These are phyloP conservation scores for Didymosphaeria variabile DNA, from an alignment of 2,329 filamentous ascomycete species.

Conservation along the genomic window DNA sequence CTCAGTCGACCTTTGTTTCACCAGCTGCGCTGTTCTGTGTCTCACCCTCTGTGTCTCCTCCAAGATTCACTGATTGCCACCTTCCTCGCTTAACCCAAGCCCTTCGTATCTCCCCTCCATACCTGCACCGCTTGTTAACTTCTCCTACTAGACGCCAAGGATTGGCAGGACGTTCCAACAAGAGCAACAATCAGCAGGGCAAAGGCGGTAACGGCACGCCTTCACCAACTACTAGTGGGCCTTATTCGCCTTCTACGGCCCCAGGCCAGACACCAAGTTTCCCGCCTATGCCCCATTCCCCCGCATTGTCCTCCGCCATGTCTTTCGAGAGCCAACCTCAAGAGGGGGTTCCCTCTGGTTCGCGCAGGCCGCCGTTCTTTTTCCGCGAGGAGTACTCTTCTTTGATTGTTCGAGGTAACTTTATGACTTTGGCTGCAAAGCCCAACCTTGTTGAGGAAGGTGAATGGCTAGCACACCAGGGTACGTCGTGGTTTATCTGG, in stretches of 20 bases:
- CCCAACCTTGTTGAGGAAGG: slow-evolving; percentile 93
- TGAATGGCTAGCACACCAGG: slow-evolving; percentile 95
- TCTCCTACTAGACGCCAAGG: slow-evolving; percentile 49
- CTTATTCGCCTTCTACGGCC: slow-evolving; percentile 47
- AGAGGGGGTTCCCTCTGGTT: slow-evolving; percentile 55
- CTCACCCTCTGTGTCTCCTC: slow-evolving; percentile 25
- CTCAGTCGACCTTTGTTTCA: slow-evolving; percentile 41
- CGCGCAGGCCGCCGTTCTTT: slow-evolving; percentile 76
- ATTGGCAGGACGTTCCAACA: slow-evolving; percentile 54
- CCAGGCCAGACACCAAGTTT: slow-evolving; percentile 42
- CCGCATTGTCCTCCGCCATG: slow-evolving; percentile 58
- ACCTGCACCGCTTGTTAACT: slow-evolving; percentile 28
- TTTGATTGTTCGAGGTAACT: slow-evolving; percentile 96
- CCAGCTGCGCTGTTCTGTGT: slow-evolving; percentile 29
- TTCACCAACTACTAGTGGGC: slow-evolving; percentile 42
- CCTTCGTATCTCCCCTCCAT: slow-evolving; percentile 6
- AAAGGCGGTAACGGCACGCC: slow-evolving; percentile 47
- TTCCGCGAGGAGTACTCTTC: slow-evolving; percentile 78
- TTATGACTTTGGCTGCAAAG: slow-evolving; percentile 92
- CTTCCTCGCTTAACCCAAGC: slow-evolving; percentile 18
- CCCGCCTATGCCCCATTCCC: slow-evolving; percentile 49
- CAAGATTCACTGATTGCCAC: slow-evolving; percentile 20
- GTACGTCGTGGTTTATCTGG: slow-evolving; percentile 59
- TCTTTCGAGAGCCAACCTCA: slow-evolving; percentile 69
- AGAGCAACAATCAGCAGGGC: slow-evolving; percentile 47